Percentiles rank a stretch among this genome's conserved stretches.
Evolutionary conservation across 768 basidiomycete genomes (phyloP).

Genomic region (Tulasnella sp.): DNA sequence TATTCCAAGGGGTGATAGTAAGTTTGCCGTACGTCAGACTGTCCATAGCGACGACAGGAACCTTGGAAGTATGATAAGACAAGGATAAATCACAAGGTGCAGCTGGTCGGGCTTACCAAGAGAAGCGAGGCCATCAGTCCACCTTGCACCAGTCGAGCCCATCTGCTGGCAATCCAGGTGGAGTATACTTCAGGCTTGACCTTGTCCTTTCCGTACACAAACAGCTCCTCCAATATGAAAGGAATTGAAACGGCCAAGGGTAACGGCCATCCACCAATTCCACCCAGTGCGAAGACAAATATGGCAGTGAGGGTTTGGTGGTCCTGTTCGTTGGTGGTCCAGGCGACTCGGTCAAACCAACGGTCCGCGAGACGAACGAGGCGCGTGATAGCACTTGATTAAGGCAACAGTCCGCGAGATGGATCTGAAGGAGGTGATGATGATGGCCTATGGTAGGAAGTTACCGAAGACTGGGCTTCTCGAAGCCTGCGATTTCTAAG

Average conservation of each 20-base stretch:
- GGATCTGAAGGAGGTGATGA: too few relatives aligned
- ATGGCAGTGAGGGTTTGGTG: too few relatives aligned
- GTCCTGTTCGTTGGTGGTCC: too few relatives aligned
- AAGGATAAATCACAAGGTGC: constrained; percentile 1
- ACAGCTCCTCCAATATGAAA: constrained; percentile 88
- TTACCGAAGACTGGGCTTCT: too few relatives aligned
- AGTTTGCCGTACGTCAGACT: constrained; percentile 82
- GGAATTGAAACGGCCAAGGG: too few relatives aligned
- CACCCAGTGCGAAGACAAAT: too few relatives aligned
- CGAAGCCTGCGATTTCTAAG: too few relatives aligned
- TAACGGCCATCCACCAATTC: constrained; percentile 97
- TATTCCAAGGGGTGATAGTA: constrained; percentile 88
- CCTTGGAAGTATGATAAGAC: constrained; percentile 50
- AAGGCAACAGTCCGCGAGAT: too few relatives aligned
- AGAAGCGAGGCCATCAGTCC: constrained; percentile 62
- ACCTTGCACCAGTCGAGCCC: constrained; percentile 58
- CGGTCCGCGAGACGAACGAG: too few relatives aligned
- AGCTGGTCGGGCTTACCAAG: constrained; percentile 56
- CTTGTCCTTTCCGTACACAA: constrained; percentile 70
- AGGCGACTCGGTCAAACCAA: too few relatives aligned
- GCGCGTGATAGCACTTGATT: too few relatives aligned
- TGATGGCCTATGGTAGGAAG: too few relatives aligned
- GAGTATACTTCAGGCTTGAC: constrained; percentile 51
- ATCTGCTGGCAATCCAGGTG: constrained; percentile 66
- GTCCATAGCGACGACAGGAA: constrained; percentile 83